Conservation (phyloP, 1,139 yeast genomes). For the Lodderomyces beijingensis region DNA sequence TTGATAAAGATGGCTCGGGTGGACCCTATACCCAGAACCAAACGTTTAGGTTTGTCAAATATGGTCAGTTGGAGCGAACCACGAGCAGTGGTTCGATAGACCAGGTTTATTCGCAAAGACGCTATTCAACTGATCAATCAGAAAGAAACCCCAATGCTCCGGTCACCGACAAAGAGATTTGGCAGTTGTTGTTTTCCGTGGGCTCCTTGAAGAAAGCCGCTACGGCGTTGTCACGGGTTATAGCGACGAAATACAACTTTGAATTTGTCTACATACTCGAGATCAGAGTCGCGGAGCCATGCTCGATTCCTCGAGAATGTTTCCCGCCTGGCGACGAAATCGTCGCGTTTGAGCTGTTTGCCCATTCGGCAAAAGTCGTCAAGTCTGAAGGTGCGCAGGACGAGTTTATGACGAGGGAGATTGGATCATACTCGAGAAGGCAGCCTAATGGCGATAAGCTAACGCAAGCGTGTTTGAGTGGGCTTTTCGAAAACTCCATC, state of each 20-base stretch:
- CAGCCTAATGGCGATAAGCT: conserved; percentile 12
- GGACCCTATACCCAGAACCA: conserved; percentile 49
- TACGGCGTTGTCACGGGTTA: conserved; percentile 31
- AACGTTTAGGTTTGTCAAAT: conserved; percentile 32
- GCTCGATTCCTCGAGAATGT: conserved; percentile 32
- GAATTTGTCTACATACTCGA: conserved; percentile 57
- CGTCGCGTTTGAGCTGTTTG: conserved; percentile 42
- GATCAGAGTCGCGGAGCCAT: conserved; percentile 47
- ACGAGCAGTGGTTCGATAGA: neutral
- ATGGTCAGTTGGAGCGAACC: neutral
- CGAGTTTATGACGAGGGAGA: conserved; percentile 37
- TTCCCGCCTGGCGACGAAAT: conserved; percentile 38
- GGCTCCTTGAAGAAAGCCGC: conserved; percentile 45
- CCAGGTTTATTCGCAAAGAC: too few relatives aligned
- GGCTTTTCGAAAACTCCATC: conserved; percentile 38
- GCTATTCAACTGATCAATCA: neutral
- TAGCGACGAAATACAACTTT: conserved; percentile 35
- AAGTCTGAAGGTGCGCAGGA: conserved; percentile 22
- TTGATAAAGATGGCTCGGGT: conserved; percentile 62
- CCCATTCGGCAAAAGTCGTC: conserved; percentile 31
- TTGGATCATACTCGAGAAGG: conserved; percentile 39
- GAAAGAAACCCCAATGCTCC: neutral
- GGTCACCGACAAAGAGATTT: conserved; percentile 20
- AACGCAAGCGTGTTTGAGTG: conserved; percentile 14
- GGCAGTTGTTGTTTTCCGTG: conserved; percentile 37